Percentiles rank a stretch among this genome's conserved stretches.
Conservation (phyloP, 345 rosid species). For the Dipteronia sinensis region DNA sequence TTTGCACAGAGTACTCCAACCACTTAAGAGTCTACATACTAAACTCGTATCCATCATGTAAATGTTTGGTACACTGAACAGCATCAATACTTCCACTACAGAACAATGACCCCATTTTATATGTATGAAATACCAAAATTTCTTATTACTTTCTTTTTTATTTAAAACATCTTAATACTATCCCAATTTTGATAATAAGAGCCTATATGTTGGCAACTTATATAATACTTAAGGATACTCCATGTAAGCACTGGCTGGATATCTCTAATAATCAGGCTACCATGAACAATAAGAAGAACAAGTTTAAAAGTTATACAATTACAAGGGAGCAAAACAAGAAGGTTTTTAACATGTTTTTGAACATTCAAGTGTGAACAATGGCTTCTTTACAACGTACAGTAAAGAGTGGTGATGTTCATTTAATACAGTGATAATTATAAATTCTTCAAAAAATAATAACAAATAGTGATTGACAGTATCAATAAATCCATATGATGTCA, state of each 20-base stretch:
- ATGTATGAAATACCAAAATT: too few species aligned
- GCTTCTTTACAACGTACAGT: neutral
- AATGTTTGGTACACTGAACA: too few species aligned
- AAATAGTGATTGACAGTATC: neutral
- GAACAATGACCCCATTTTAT: too few species aligned
- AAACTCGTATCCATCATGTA: too few species aligned
- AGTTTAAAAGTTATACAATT: neutral
- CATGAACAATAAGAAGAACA: neutral
- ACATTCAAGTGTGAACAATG: neutral
- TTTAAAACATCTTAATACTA: too few species aligned
- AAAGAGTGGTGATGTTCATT: neutral
- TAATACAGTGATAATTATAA: neutral
- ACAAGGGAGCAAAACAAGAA: neutral
- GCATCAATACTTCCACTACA: too few species aligned
- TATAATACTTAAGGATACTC: neutral
- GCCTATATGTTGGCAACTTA: neutral
- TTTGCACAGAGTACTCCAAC: too few species aligned
- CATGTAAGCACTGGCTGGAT: neutral
- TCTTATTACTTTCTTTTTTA: too few species aligned
- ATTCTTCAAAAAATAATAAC: too few species aligned
- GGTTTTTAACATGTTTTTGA: neutral
- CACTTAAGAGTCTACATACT: too few species aligned
- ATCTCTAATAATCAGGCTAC: neutral
- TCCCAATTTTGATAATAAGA: neutral
- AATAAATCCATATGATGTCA: neutral